These are phyloP conservation scores for Salix koriyanagi DNA, from an alignment of 345 rosid genomes.

Conservation along the genomic window DNA sequence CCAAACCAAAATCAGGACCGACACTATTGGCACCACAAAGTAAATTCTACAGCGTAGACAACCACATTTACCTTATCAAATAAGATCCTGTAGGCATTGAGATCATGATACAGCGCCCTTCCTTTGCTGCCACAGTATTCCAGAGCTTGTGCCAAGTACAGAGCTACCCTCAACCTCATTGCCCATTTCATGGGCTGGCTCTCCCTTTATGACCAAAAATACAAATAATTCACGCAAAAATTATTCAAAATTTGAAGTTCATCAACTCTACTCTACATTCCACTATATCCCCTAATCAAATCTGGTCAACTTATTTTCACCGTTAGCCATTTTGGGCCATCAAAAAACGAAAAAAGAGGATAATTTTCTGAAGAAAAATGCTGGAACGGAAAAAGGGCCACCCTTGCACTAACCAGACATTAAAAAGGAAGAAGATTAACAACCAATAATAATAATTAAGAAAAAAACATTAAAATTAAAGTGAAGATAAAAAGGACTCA, in stretches of 20 bases:
- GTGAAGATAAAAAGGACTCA: slow-evolving; percentile 21
- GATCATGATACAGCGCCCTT: slow-evolving; percentile 91
- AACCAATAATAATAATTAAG: background rate
- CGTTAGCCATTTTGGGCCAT: background rate
- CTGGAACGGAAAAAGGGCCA: background rate
- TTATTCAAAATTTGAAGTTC: background rate
- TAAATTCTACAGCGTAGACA: background rate
- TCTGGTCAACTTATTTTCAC: background rate
- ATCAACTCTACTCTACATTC: background rate
- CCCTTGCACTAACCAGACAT: background rate
- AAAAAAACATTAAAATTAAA: background rate
- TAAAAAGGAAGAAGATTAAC: background rate
- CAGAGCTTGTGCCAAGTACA: slow-evolving; percentile 82
- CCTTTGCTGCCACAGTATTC: slow-evolving; percentile 87
- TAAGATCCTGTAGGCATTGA: slow-evolving; percentile 86
- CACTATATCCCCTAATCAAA: background rate
- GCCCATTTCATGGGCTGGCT: slow-evolving; percentile 97
- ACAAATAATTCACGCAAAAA: background rate
- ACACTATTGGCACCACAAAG: background rate
- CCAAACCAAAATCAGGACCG: background rate
- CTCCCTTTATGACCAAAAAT: slow-evolving; percentile 54
- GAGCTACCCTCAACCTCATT: slow-evolving; percentile 90
- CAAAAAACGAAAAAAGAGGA: background rate
- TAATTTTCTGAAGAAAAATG: background rate
- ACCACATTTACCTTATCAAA: slow-evolving; percentile 64